phyloP scores from a whole-genome alignment of 1,139 yeast genomes.

The Hanseniaspora uvarum region DNA sequence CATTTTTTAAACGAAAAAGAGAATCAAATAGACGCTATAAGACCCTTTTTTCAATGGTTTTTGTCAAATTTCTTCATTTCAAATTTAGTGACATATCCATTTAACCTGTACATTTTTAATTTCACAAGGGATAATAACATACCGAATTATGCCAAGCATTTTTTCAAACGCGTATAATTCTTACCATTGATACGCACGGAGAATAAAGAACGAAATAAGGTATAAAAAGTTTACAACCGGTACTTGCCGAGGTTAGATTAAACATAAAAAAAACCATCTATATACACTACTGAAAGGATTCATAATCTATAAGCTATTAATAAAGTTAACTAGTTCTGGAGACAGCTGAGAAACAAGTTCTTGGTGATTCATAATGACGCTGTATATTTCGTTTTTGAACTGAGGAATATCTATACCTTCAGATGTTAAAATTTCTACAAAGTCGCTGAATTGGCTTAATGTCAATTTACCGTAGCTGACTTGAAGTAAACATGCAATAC shows the following conservation, averaged over 20 bases:
- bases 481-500: slow-evolving; percentile 29
- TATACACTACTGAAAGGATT: neutral
- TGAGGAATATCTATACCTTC: slow-evolving; percentile 4
- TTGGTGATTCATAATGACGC: slow-evolving; percentile 12
- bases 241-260: neutral
- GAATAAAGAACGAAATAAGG: too few species aligned
- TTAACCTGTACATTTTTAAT: too few species aligned
- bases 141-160: too few species aligned
- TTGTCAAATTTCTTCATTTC: neutral
- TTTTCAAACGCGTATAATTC: too few species aligned
- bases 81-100: neutral
- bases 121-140: too few species aligned
- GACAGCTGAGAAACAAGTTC: slow-evolving; percentile 14
- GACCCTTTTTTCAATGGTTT: neutral
- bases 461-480: neutral
- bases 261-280: neutral
- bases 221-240: neutral
- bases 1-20: neutral
- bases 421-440: slow-evolving; percentile 6
- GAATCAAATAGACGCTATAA: neutral
- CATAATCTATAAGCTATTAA: slow-evolving; percentile 7
- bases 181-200: too few species aligned
- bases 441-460: slow-evolving; percentile 6
- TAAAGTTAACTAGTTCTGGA: slow-evolving; percentile 4
- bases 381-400: slow-evolving; percentile 5